Evolutionary conservation across 306 rosid genomes (phyloP).

Genomic region (Quercus bicolor): DNA sequence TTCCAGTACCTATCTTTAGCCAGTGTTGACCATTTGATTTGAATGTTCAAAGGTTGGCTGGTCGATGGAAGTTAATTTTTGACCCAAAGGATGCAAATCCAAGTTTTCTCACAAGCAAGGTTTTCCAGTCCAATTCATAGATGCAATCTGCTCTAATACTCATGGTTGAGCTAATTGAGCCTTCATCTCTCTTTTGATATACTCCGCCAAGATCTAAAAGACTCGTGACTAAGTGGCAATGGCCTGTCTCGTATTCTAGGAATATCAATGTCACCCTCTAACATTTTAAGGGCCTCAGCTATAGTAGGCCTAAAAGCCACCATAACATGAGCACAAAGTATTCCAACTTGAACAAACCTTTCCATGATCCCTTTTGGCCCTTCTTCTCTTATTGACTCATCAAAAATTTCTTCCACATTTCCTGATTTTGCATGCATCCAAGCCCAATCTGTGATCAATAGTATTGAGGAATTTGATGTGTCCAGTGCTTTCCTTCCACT

Average conservation of each 20-base stretch:
- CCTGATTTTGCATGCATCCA: conserved; percentile 61
- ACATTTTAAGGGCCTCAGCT: conserved; percentile 71
- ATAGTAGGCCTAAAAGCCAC: conserved; percentile 89
- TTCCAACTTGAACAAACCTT: conserved; percentile 77
- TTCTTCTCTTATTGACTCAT: conserved; percentile 36
- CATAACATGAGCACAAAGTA: conserved; percentile 83
- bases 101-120: not conserved
- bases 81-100: not conserved
- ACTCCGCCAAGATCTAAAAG: conserved; percentile 42
- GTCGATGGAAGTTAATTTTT: not conserved
- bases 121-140: not conserved
- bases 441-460: conserved; percentile 82
- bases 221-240: conserved; percentile 63
- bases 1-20: not conserved
- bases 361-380: conserved; percentile 70
- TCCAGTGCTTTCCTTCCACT: conserved; percentile 75
- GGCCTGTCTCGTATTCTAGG: conserved; percentile 73
- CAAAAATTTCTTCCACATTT: conserved; percentile 45
- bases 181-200: conserved; percentile 32
- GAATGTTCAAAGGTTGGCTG: not conserved
- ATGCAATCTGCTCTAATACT: not conserved
- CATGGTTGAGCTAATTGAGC: conserved; percentile 9
- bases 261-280: conserved; percentile 84
- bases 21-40: not conserved
- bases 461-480: conserved; percentile 33